Conservation (phyloP, 176 grass and related monocot genomes). For the Themeda triandra region DNA sequence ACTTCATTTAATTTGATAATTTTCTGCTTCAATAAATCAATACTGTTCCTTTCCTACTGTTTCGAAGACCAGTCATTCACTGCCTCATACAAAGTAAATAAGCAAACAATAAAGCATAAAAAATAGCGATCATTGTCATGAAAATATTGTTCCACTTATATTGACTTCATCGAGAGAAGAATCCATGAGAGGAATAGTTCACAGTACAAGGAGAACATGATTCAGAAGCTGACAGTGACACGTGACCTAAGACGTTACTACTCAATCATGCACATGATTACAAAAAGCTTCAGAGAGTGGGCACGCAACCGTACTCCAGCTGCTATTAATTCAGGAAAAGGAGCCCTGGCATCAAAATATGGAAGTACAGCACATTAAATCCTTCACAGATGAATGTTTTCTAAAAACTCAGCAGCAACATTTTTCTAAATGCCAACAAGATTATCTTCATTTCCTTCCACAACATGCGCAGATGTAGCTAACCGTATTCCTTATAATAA, state of each 20-base stretch:
- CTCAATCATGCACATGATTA: neutral
- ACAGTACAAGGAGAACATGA: neutral
- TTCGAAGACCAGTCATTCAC: constrained; percentile 23
- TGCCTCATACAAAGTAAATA: neutral
- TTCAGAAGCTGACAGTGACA: constrained; percentile 7
- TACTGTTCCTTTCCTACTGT: constrained; percentile 40
- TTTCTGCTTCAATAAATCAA: constrained; percentile 50
- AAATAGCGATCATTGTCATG: neutral
- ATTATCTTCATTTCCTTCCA: neutral
- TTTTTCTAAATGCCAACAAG: neutral
- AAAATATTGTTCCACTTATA: neutral
- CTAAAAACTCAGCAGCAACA: neutral
- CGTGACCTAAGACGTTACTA: neutral
- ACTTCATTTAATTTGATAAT: constrained; percentile 31
- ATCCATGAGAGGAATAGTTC: neutral
- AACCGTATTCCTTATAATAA: neutral
- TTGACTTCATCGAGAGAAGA: neutral
- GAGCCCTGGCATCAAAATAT: neutral
- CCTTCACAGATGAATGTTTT: neutral
- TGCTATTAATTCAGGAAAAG: neutral
- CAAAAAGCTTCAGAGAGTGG: neutral
- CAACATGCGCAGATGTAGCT: neutral
- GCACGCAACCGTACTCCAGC: neutral
- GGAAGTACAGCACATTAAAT: constrained; percentile 3
- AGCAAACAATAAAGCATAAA: neutral